Base-by-base conservation (phyloP, 2,329 filamentous ascomycete species). In the Fusarium sp. region DNA sequence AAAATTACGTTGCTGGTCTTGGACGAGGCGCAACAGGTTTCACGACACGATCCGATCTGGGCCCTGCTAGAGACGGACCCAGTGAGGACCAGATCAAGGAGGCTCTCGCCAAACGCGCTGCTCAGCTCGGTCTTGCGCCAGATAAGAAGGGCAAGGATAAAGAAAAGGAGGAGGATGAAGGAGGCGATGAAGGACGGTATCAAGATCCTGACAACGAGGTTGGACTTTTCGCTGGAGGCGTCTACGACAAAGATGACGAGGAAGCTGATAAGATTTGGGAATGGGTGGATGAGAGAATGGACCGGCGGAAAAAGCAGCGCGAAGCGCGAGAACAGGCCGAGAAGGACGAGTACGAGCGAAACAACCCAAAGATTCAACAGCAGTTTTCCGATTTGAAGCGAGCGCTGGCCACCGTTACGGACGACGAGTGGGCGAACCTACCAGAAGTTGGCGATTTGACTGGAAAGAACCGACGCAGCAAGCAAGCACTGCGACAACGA, bases 81-180 rank as follows among this genome's bases (percentile, higher is more conserved):
- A 97, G 93, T 65, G 95, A 98, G 75, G 96, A 99, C 78, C 95
- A 98, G 82, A 98, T 99, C 82, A 98, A 98, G 80, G 96, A 97
- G 80, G 94, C 93, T 66, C 91, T 99, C 73, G 94, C 94, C 48
- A 98, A 98, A 81, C 91, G 97, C 74, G 95, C 96, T 10, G 92
- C 93, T 59, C 89, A 93, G 76, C 88, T 98, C 63, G 95, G 94
- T 8, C 79, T 88, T n/a, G 79, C 79, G 44, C 89, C 88, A 10
- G 89, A 90, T 57, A 91, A 92, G 67, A 88, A 87, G 66, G 89
- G 90, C 52, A 89, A 92, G 21, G 89, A 89, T 43, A 88, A 92
- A n/a, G 89, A 85, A 48, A 91, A 92, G 57, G 90, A 92, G 50
- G 89, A 92, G 20, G 90, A 91, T 35, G 91, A 92, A 33, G 91